Base-by-base conservation (phyloP, 768 basidiomycete genomes). In the Gloeophyllum trabeum region DNA sequence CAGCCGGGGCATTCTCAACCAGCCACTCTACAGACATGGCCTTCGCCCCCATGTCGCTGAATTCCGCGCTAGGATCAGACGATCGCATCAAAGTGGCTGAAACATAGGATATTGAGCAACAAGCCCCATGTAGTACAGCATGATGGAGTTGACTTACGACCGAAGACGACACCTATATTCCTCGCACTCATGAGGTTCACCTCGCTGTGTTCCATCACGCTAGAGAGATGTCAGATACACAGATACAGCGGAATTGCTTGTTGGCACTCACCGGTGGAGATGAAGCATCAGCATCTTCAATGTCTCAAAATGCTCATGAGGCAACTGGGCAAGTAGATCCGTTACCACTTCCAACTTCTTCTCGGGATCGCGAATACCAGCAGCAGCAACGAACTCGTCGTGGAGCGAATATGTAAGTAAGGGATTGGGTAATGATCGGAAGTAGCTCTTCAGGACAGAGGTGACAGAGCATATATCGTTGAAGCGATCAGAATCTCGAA, bases 381-480 rank as follows among this genome's bases (percentile, higher is more conserved):
- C 72, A 14, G 89, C 83, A 24, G 71, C 57, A 49, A 96, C 81
- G 56, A 98, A 94, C 53, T 80, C 77, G 52, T 94, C 90, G 48
- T 98, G 93, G 6, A 96, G 72, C 42, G 85, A 83, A 55, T 79
- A 88, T 1, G 96, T 96, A 50, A 97, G 67, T 39, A 99, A 68
- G 4, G 96, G 96, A 40, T 84, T 73, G 13, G 94, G 93, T 26
- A 99, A 65, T n/a, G 80, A 71, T 22, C 96, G 79, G 74, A 99
- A 88, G 64, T 97, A 98, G 25, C 81, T 87, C 67, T 99, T 98
- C 54, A 99, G 71, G 22, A 97, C 93, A 20, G 91, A 94, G 1
- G 96, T 99, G 46, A 97, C 79, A 46, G 90, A 91, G 59, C 87
- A 91, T 46, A 99, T 90, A 59, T 99, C 96, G 66, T 94, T 97